Conservation (phyloP, 306 rosid species). For the Erythrophleum fordii region DNA sequence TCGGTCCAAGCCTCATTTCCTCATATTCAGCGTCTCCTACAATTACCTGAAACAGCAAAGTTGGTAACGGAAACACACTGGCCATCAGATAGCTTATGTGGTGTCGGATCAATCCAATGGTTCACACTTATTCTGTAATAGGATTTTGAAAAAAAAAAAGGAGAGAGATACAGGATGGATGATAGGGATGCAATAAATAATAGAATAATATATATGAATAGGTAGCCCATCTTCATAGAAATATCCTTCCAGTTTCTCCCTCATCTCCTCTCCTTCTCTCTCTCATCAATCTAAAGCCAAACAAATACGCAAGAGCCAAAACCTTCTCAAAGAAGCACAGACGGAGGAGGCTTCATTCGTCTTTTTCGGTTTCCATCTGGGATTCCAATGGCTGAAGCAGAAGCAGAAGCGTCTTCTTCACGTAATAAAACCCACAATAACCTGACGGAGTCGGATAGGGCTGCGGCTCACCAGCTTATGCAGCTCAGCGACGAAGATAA, state of each 20-base stretch:
- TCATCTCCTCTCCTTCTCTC: not conserved
- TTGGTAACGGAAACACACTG: not conserved
- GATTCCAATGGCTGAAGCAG: not conserved
- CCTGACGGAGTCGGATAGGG: conserved; percentile 36
- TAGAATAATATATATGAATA: not conserved
- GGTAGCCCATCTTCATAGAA: not conserved
- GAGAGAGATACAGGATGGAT: too few species aligned
- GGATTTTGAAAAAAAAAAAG: too few species aligned
- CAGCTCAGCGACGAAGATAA: conserved; percentile 60
- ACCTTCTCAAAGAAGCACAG: not conserved
- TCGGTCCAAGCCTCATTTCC: not conserved
- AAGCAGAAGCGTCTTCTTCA: conserved; percentile 4
- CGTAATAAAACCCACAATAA: not conserved
- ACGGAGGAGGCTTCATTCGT: not conserved
- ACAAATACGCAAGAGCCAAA: not conserved
- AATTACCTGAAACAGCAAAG: not conserved
- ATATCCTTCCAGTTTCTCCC: not conserved
- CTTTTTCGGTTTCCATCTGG: not conserved
- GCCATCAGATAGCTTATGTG: not conserved
- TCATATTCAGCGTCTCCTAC: not conserved
- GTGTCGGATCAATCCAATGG: not conserved
- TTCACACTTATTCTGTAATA: not conserved
- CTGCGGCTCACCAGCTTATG: conserved; percentile 60
- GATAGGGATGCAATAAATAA: not conserved
- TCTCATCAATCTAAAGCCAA: not conserved